Percentiles rank a stretch among this genome's conserved stretches.
Evolutionary conservation across 2,329 filamentous ascomycete species (phyloP).

Genomic region (Colletotrichum sp.): DNA sequence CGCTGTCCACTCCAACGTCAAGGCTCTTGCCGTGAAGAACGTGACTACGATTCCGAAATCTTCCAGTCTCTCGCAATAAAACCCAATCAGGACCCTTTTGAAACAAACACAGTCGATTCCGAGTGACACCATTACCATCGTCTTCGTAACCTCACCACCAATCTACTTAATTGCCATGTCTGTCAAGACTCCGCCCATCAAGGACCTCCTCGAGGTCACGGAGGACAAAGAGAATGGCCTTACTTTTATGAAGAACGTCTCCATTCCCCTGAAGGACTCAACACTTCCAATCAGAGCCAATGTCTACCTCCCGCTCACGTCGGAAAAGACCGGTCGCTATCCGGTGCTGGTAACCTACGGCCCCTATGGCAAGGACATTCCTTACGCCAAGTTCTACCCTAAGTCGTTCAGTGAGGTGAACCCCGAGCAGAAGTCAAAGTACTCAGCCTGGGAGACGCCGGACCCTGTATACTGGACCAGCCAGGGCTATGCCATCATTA

Average conservation of each 20-base stretch:
- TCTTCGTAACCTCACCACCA: background rate
- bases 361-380: conserved; percentile 76
- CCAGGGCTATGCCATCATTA: conserved; percentile 59
- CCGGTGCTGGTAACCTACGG: conserved; percentile 75
- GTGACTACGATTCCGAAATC: background rate
- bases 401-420: conserved; percentile 54
- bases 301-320: conserved; percentile 38
- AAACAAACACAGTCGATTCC: background rate
- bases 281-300: conserved; percentile 40
- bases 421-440: conserved; percentile 54
- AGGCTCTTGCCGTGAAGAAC: background rate
- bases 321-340: conserved; percentile 25
- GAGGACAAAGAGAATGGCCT: conserved; percentile 9
- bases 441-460: conserved; percentile 65
- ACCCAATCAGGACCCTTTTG: background rate
- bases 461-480: conserved; percentile 61
- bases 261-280: conserved; percentile 32
- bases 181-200: conserved; percentile 14
- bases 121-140: background rate
- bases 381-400: conserved; percentile 56
- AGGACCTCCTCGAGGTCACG: conserved; percentile 7
- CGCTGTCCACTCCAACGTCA: background rate
- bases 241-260: conserved; percentile 43
- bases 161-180: background rate
- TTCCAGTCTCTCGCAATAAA: background rate